Evolutionary conservation across 2,329 filamentous ascomycete genomes (phyloP), one percentile per base, ranked within the genome.

Genomic region (Colletotrichum horii): DNA sequence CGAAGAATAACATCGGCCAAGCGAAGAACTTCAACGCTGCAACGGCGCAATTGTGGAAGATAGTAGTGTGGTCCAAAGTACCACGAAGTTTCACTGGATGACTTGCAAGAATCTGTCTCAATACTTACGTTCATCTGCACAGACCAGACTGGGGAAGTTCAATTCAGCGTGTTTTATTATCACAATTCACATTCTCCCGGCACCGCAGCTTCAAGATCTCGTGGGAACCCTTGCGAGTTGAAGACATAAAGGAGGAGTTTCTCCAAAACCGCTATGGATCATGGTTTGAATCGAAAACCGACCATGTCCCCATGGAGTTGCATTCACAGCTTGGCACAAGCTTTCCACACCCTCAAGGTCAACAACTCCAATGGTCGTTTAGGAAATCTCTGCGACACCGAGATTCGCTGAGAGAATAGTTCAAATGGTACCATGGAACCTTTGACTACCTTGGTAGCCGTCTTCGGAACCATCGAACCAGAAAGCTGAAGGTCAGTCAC

Each of bases 171-270:
- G 38, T 6, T 43, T 6, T 4, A n/a, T 48, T 1, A n/a, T 48
- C 0, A 9, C 9, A 1, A 6, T 48, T 0, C 5, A 48, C 3
- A 0, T 14, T 0, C 3, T 22, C 43, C 19, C 3, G 1, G 4
- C n/a, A 22, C 3, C n/a, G 19, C 43, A 52, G 22, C 0, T 14
- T 52, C 6, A 1, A 1, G 9, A 8, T 48, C 19, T 48, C 19
- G 6, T 22, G 43, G 43, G 11, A 52, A n/a, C 0, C 12, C 6
- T 22, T 52, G 11, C n/a, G n/a, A 22, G 9, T 4, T 48, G 5
- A 0, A 48, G 38, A 48, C 43, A 22, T 22, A 0, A 48, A 12
- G n/a, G 38, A 3, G 0, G n/a, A 22, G n/a, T n/a, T 7, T 48
- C 9, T 3, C 0, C 5, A 14, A 48, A 0, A 48, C 43, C 43